Conservation (phyloP, 129 eudicot species). For the Logfia minima region DNA sequence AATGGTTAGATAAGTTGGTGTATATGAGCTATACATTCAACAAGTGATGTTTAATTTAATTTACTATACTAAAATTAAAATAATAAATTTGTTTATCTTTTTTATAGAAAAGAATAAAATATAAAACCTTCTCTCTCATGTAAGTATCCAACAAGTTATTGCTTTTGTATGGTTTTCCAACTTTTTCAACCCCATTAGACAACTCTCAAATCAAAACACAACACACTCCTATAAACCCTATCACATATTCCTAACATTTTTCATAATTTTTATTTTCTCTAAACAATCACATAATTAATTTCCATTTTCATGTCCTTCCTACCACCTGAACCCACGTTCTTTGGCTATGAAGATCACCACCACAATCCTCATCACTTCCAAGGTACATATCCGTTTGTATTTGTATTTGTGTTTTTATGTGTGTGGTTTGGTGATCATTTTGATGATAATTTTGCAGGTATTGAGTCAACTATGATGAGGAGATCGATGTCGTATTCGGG, state of each 20-base stretch:
- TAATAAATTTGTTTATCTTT: not conserved
- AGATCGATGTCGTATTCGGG: conserved; percentile 78
- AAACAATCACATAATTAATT: not conserved
- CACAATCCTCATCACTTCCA: conserved; percentile 29
- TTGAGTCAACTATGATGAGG: conserved; percentile 49
- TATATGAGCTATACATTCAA: no score
- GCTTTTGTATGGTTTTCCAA: conserved; percentile 19
- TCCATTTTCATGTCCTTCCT: conserved; percentile 34
- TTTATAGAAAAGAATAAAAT: not conserved
- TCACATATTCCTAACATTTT: not conserved
- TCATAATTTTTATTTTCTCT: not conserved
- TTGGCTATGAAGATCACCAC: conserved; percentile 37
- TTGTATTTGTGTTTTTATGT: not conserved
- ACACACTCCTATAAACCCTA: conserved; percentile 16
- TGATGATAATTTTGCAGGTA: conserved; percentile 34
- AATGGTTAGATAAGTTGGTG: no score
- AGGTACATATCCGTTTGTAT: not conserved
- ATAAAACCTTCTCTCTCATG: conserved; percentile 17
- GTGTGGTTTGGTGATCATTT: not conserved
- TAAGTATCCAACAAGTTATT: conserved; percentile 28
- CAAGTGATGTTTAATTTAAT: no score
- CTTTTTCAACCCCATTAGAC: conserved; percentile 28
- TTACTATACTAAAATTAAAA: no score
- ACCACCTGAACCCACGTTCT: conserved; percentile 42
- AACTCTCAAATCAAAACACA: conserved; percentile 32